Percentiles rank a stretch among this genome's conserved stretches.
Conservation (phyloP, 257 asterid genomes). For the Buddleja alternifolia region DNA sequence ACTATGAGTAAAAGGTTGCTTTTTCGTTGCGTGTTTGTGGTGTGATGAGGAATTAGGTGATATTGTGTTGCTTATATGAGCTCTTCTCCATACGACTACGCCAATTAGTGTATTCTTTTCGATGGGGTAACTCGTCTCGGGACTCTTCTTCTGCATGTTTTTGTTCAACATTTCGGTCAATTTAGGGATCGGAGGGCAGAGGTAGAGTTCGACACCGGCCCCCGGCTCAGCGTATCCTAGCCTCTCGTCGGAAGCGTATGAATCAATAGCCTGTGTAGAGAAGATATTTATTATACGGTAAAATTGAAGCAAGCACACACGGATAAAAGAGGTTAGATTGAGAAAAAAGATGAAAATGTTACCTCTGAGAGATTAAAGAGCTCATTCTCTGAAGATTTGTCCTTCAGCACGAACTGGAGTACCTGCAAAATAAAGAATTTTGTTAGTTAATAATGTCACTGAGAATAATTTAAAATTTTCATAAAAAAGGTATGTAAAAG, state of each 20-base stretch:
- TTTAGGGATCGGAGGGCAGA: conserved; percentile 72
- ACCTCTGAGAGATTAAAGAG: conserved; percentile 71
- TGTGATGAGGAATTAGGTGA: conserved; percentile 83
- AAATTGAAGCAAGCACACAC: conserved; percentile 27
- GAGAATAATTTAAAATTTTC: not conserved
- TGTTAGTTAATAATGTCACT: conserved; percentile 3
- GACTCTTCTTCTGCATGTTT: conserved; percentile 52
- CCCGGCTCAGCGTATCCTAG: conserved; percentile 89
- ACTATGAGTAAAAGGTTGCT: conserved; percentile 59
- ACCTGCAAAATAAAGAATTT: conserved; percentile 56
- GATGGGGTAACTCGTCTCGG: conserved; percentile 41
- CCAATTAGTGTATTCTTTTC: conserved; percentile 77
- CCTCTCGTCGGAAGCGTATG: conserved; percentile 71
- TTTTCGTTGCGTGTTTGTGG: conserved; percentile 67
- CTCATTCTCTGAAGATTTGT: conserved; percentile 52
- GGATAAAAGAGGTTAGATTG: too few relatives aligned
- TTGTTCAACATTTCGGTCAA: conserved; percentile 61
- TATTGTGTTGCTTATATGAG: conserved; percentile 63
- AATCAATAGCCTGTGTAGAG: conserved; percentile 62
- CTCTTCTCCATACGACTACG: conserved; percentile 95
- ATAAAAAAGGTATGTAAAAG: too few relatives aligned
- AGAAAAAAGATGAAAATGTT: not conserved
- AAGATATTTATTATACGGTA: conserved; percentile 7
- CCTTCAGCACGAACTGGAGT: conserved; percentile 64
- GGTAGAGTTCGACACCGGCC: conserved; percentile 79